Percentiles rank a stretch among this genome's conserved stretches.
These are phyloP conservation scores for Rubroboletus satanas DNA, from an alignment of 768 basidiomycete genomes.

Conservation along the genomic window DNA sequence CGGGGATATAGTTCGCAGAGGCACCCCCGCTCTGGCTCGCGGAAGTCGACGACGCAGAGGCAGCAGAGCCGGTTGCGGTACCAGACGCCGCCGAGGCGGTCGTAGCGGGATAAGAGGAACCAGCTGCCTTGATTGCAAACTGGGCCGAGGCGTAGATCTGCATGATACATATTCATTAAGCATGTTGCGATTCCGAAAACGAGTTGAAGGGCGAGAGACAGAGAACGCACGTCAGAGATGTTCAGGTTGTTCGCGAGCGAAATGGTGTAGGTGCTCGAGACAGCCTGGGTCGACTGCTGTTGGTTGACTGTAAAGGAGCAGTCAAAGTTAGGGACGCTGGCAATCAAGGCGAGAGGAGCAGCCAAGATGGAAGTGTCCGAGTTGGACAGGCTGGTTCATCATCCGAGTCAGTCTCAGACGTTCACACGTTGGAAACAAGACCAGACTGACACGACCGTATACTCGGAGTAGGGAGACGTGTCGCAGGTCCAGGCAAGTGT, in stretches of 20 bases:
- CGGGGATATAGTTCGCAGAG: constrained; percentile 22
- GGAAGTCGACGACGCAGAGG: constrained; percentile 18
- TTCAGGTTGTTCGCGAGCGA: constrained; percentile 49
- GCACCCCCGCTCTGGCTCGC: constrained; percentile 8
- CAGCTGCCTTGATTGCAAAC: constrained; percentile 60
- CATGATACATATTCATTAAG: not conserved
- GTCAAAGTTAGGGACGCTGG: constrained; percentile 51
- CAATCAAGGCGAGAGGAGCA: constrained; percentile 40
- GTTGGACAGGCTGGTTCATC: constrained; percentile 41
- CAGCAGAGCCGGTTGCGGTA: constrained; percentile 21
- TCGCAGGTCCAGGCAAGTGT: constrained; percentile 58
- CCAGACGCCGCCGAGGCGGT: constrained; percentile 22
- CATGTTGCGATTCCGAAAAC: not conserved
- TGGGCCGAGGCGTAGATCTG: constrained; percentile 57
- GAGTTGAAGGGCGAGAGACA: not conserved
- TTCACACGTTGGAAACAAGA: constrained; percentile 7
- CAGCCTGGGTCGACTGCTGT: constrained; percentile 41
- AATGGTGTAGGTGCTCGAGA: constrained; percentile 47
- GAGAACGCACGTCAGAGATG: constrained; percentile 45
- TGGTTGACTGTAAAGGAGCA: constrained; percentile 53
- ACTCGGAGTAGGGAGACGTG: constrained; percentile 35
- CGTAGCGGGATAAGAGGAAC: constrained; percentile 49
- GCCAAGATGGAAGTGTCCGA: constrained; percentile 37
- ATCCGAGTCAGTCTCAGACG: constrained; percentile 3
- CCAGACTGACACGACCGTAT: constrained; percentile 42